Conservation (phyloP, 768 basidiomycete genomes). For the Auriscalpium vulgare region DNA sequence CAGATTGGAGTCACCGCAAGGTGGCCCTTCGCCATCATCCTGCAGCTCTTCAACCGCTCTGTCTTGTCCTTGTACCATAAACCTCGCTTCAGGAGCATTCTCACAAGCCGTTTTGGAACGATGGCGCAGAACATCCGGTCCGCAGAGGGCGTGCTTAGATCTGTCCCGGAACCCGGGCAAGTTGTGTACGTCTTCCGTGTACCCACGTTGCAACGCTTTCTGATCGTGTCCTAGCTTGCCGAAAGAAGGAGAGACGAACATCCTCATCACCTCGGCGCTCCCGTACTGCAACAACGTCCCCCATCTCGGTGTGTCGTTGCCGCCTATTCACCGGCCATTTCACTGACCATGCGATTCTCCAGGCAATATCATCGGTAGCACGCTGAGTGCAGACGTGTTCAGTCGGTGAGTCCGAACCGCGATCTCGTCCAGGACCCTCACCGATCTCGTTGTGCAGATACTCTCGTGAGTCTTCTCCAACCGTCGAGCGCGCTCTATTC, state of each 20-base stretch:
- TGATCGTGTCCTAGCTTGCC: constrained; percentile 44
- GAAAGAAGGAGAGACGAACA: constrained; percentile 77
- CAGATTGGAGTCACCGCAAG: not conserved
- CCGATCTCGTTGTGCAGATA: constrained; percentile 33
- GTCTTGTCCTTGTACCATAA: not conserved
- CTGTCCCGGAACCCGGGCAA: constrained; percentile 34
- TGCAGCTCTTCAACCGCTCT: not conserved
- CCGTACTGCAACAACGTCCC: constrained; percentile 98
- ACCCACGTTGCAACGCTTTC: not conserved
- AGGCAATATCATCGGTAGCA: constrained; percentile 93
- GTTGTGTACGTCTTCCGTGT: constrained; percentile 29
- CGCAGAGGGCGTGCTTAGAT: constrained; percentile 35
- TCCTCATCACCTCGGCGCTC: constrained; percentile 90
- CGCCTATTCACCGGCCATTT: constrained; percentile 5
- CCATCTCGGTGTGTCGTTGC: constrained; percentile 62
- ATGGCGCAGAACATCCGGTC: constrained; percentile 35
- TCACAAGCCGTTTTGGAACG: not conserved
- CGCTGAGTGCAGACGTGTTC: constrained; percentile 94
- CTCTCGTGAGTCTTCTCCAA: constrained; percentile 38
- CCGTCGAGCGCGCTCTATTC: constrained; percentile 3
- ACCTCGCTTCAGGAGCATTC: not conserved
- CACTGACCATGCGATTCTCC: constrained; percentile 1
- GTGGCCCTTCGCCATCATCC: not conserved
- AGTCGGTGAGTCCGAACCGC: constrained; percentile 58
- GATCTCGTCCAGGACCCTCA: not conserved